Base-by-base conservation (phyloP, 257 asterid genomes). In the Solanum bukasovii region DNA sequence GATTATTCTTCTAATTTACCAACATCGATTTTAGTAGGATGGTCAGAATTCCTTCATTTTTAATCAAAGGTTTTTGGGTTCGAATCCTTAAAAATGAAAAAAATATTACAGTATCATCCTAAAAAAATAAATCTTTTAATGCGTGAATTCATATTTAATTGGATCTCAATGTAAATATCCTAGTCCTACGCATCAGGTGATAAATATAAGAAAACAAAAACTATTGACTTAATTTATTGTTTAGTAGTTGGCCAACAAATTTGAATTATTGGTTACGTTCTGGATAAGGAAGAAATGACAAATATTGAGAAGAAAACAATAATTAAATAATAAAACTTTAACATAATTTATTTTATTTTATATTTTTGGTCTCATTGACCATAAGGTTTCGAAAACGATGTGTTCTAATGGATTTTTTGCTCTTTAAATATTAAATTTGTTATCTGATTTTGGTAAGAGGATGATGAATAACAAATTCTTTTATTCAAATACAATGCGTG, bases 21-120 rank as follows among this genome's bases (percentile, higher is more conserved):
- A 59, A 20, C 67, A 59, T 20, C 12, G 5, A 59, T 59, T 59
- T 20, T n/a, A 10, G 13, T 63, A 13, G 16, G 6, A 63, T 63
- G 31, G 1, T n/a, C 2, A 10, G 1, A 63, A n/a, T 5, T 1
- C 0, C 14, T n/a, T 0, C 4, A 63, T 10, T n/a, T n/a, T 63
- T 10, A 10, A 63, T 65, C 0, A 65, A 1, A n/a, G 2, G 1
- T n/a, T 65, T 56, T 10, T 0, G 14, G 3, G 7, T n/a, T 65
- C 0, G 0, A 0, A n/a, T 12, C 0, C 0, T 5, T n/a, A 4
- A 63, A 63, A 63, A n/a, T 9, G 0, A 9, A 59, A 34, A 63
- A 23, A 10, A 9, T 4, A 23, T n/a, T 2, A 5, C 1, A n/a
- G 0, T 2, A 11, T 21, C 2, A 10, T n/a, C 4, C 3, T 2